Evolutionary conservation across 257 asterid genomes (phyloP).

Genomic region (Penstemon newberryi): DNA sequence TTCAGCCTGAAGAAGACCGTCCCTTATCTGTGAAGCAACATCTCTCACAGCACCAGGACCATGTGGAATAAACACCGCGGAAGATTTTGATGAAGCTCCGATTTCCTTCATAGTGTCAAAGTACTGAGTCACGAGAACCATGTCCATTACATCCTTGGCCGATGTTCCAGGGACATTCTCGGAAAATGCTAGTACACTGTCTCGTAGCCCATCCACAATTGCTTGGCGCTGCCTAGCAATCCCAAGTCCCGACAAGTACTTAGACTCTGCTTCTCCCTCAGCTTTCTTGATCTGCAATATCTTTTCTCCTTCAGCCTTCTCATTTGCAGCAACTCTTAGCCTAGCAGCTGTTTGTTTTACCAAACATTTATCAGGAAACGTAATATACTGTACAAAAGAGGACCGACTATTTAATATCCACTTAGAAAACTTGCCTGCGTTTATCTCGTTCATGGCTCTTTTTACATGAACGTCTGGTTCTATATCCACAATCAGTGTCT

Average conservation of each 20-base stretch:
- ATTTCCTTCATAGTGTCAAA: conserved; percentile 63
- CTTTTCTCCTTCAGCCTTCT: conserved; percentile 61
- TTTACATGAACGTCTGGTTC: conserved; percentile 49
- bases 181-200: conserved; percentile 55
- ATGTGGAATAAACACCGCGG: conserved; percentile 58
- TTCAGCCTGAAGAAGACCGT: conserved; percentile 51
- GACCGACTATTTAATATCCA: neutral
- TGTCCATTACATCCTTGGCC: conserved; percentile 56
- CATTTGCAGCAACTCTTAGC: conserved; percentile 50
- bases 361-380: too few relatives aligned
- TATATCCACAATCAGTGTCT: conserved; percentile 42
- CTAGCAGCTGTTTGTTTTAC: conserved; percentile 43
- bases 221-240: conserved; percentile 65
- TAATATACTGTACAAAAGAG: neutral
- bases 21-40: conserved; percentile 50
- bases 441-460: conserved; percentile 48
- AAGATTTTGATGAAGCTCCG: conserved; percentile 54
- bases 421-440: conserved; percentile 32
- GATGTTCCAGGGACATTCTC: conserved; percentile 59
- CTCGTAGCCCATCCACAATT: conserved; percentile 55
- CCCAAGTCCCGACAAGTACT: conserved; percentile 56
- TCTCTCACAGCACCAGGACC: conserved; percentile 63
- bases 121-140: conserved; percentile 62
- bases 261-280: conserved; percentile 64
- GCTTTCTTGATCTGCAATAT: conserved; percentile 57